phyloP scores from a whole-genome alignment of 768 basidiomycete genomes.

The Suillus discolor region DNA sequence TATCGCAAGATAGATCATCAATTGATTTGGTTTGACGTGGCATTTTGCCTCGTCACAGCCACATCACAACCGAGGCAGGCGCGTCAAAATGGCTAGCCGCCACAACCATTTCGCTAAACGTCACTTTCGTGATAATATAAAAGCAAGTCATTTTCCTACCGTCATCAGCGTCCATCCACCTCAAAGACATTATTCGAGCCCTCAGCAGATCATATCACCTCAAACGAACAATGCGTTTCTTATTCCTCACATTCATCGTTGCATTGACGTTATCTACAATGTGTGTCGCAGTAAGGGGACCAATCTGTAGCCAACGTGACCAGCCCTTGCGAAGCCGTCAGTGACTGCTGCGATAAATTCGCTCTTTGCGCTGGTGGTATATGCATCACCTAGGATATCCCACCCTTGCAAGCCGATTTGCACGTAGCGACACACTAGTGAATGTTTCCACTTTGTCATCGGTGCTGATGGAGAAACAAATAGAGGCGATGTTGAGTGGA shows the following conservation, averaged over 20 bases:
- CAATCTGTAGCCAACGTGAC: not conserved
- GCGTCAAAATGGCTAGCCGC: no score
- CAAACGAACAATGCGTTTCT: not conserved
- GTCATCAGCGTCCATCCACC: not conserved
- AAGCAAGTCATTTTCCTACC: not conserved
- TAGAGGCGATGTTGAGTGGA: no score
- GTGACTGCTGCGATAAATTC: not conserved
- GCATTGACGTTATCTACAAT: not conserved
- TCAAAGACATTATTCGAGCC: not conserved
- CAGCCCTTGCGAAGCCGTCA: not conserved
- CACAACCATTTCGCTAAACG: no score
- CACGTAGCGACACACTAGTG: not conserved
- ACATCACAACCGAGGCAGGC: no score
- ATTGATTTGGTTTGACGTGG: no score
- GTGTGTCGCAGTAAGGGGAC: not conserved
- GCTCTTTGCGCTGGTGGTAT: no score
- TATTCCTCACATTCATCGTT: not conserved
- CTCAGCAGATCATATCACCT: not conserved
- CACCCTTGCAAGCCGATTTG: not conserved
- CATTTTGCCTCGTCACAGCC: no score
- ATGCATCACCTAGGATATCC: no score
- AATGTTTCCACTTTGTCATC: not conserved
- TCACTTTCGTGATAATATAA: no score
- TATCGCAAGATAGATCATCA: no score
- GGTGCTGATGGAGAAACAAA: no score